Evolutionary conservation across 805 yeast species (phyloP), one percentile per base, ranked within the genome.

Genomic region (Saccharomycopsis microspora): DNA sequence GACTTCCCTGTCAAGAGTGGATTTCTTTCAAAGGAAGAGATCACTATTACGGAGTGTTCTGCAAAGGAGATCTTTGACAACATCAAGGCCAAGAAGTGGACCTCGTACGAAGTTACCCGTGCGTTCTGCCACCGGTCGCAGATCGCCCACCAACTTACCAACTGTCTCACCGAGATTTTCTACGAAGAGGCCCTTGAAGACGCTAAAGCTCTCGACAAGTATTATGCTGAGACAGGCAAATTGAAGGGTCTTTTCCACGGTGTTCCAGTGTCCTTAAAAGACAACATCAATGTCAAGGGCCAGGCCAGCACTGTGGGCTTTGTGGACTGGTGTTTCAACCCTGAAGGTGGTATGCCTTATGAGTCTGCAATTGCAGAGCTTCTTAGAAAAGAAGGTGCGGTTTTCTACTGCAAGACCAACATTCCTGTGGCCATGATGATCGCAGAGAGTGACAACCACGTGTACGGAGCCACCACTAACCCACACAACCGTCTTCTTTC

Each of bases 351-450:
- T 9, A 32, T 47, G 28, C 32, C 42, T 5, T 32, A 40, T 36
- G 47, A 47, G 5, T 50, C 50, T 10, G 45, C 47, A 3, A 50
- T 47, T 33, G 48, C 50, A 3, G 46, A 41, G 43, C 43, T 68
- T 67, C 66, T 56, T 67, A 3, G 59, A 11, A 46, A 49, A 10
- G 27, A 35, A 31, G 84, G 85, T 44, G 83, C 83, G 33, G 76
- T 80, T 27, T 72, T 78, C 54, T 80, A 72, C 57, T 75, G 76
- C 38, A 70, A 87, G 60, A 80, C 88, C 7, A 73, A 77, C 48
- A 77, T 79, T 60, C 87, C 87, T 4, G 86, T 80, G 58, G 68
- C 78, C 3, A 64, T 81, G 60, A 81, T 81, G 87, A 85, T 80
- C 56, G 63, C 80, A 57, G 84, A 78, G 59, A 72, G 83, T 29